These are phyloP conservation scores for Lepraria neglecta DNA, from an alignment of 495 filamentous ascomycete genomes.

Conservation along the genomic window DNA sequence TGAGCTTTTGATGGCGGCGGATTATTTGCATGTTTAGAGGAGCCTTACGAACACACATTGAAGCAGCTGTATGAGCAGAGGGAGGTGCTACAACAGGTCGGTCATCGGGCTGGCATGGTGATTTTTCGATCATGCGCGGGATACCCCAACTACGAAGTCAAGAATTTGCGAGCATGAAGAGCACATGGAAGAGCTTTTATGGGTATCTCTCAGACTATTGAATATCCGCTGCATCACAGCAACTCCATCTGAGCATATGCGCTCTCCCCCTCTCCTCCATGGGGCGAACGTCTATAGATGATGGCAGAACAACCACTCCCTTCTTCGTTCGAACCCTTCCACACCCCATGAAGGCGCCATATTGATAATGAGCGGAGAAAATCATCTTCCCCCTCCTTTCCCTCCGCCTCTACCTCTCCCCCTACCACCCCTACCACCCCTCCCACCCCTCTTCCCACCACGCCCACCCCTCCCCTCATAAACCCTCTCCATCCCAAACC, in stretches of 20 bases:
- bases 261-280: conserved; percentile 49
- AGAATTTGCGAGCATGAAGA: neutral
- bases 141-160: neutral
- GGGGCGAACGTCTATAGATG: conserved; percentile 69
- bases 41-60: too few relatives aligned
- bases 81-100: neutral
- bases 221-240: neutral
- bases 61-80: neutral
- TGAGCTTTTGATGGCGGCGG: conserved; percentile 74
- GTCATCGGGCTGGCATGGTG: neutral
- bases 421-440: conserved; percentile 38
- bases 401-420: conserved; percentile 37
- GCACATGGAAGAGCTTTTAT: neutral
- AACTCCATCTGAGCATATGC: conserved; percentile 59
- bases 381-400: conserved; percentile 29
- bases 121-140: neutral
- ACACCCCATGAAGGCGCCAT: conserved; percentile 27
- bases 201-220: neutral
- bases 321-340: conserved; percentile 14
- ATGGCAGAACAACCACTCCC: conserved; percentile 54
- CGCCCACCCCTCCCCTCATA: conserved; percentile 44
- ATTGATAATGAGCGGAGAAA: conserved; percentile 30
- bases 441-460: conserved; percentile 38
- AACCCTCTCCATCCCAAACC: conserved; percentile 69
- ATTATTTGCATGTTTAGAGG: conserved; percentile 55